Evolutionary conservation across 306 rosid species (phyloP).

Genomic region (Sophora flavescens): DNA sequence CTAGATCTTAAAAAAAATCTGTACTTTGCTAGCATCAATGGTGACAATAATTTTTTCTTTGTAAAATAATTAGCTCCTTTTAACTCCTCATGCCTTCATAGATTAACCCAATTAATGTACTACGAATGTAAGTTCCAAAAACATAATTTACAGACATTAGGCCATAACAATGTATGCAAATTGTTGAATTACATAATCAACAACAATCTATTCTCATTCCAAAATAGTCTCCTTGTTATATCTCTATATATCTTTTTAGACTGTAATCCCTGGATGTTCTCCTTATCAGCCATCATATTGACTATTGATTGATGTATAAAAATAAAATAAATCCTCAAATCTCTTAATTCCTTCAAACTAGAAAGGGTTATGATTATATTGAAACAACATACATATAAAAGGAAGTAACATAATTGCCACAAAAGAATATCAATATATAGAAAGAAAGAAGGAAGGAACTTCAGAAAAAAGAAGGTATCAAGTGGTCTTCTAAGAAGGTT

Average conservation of each 20-base stretch:
- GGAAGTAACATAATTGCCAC: neutral
- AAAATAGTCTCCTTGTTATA: neutral
- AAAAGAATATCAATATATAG: neutral
- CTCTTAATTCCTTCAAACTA: neutral
- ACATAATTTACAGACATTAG: neutral
- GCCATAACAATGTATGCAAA: neutral
- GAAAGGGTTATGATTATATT: neutral
- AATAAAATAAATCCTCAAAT: neutral
- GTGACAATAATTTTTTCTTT: neutral
- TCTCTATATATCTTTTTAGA: neutral
- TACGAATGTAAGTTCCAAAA: neutral
- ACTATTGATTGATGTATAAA: neutral
- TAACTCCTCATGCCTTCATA: conserved; percentile 12
- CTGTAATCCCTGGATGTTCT: neutral
- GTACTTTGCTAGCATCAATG: neutral
- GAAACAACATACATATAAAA: neutral
- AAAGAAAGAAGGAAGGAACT: neutral
- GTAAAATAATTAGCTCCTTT: neutral
- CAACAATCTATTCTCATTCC: neutral
- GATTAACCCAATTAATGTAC: neutral
- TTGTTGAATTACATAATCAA: conserved; percentile 9
- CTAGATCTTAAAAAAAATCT: neutral
- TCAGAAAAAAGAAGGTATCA: neutral
- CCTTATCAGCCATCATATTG: conserved; percentile 7
- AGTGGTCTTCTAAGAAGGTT: neutral